Conservation (phyloP, 306 rosid species). For the Vigna radiata region DNA sequence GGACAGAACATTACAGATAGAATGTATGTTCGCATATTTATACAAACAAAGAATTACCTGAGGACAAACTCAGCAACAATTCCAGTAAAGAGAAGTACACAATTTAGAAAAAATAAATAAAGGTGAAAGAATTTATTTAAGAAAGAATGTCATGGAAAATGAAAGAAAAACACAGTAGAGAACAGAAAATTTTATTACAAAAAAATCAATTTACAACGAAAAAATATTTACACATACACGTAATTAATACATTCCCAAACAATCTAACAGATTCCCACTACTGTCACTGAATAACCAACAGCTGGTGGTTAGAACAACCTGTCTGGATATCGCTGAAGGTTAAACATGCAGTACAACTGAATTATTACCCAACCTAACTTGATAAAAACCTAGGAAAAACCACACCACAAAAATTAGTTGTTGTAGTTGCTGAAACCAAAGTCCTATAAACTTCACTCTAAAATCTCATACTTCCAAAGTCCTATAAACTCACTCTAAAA, state of each 20-base stretch:
- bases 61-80: neutral
- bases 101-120: neutral
- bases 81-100: neutral
- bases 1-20: conserved; percentile 6
- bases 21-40: conserved; percentile 2
- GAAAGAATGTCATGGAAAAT: neutral
- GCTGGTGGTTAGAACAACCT: neutral
- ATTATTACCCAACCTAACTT: neutral
- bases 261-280: neutral
- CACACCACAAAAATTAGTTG: neutral
- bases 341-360: neutral
- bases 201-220: neutral
- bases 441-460: neutral
- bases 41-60: neutral
- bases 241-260: neutral
- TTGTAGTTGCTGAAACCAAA: neutral
- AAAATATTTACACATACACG: neutral
- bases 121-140: neutral
- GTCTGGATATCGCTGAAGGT: neutral
- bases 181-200: neutral
- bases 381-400: neutral
- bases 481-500: neutral
- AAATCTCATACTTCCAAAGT: neutral
- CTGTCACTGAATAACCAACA: neutral
- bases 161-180: neutral